phyloP scores from a whole-genome alignment of 2,329 filamentous ascomycete species.

The Colletotrichum melonis region DNA sequence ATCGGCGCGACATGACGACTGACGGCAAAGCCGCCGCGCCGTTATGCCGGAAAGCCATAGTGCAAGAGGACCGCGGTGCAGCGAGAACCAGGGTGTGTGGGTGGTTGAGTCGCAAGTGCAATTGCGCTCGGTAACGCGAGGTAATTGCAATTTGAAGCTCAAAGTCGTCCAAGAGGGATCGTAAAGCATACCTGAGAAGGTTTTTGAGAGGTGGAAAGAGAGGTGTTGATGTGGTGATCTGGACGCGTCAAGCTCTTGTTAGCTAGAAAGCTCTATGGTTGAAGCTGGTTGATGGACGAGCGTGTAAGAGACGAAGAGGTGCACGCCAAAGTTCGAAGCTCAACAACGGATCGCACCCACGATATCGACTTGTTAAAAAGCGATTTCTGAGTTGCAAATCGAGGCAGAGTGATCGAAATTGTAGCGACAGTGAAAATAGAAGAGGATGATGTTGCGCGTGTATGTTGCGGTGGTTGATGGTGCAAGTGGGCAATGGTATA shows the following conservation, averaged over 20 bases:
- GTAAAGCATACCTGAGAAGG: constrained; percentile 50
- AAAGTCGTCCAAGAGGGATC: constrained; percentile 40
- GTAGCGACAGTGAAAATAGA: background rate
- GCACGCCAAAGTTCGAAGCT: constrained; percentile 17
- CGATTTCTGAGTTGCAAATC: background rate
- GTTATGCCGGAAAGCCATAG: background rate
- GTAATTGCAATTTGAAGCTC: constrained; percentile 50
- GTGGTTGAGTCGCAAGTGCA: constrained; percentile 47
- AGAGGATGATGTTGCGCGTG: constrained; percentile 42
- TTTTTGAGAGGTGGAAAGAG: constrained; percentile 37
- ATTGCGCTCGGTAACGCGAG: constrained; percentile 49
- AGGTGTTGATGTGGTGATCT: constrained; percentile 46
- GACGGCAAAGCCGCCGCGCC: background rate
- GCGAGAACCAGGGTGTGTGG: constrained; percentile 33
- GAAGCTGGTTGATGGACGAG: constrained; percentile 37
- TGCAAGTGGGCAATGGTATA: constrained; percentile 38
- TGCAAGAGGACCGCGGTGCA: constrained; percentile 33
- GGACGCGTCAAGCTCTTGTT: constrained; percentile 43
- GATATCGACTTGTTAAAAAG: constrained; percentile 41
- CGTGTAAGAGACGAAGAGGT: background rate
- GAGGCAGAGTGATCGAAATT: background rate
- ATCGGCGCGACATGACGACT: background rate
- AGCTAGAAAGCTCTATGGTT: constrained; percentile 36
- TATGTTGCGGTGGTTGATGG: constrained; percentile 47
- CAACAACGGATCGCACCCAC: background rate